Percentiles rank a stretch among this genome's conserved stretches.
phyloP scores from a whole-genome alignment of 2,329 filamentous ascomycete species.

The Aspergillus carbonarius region DNA sequence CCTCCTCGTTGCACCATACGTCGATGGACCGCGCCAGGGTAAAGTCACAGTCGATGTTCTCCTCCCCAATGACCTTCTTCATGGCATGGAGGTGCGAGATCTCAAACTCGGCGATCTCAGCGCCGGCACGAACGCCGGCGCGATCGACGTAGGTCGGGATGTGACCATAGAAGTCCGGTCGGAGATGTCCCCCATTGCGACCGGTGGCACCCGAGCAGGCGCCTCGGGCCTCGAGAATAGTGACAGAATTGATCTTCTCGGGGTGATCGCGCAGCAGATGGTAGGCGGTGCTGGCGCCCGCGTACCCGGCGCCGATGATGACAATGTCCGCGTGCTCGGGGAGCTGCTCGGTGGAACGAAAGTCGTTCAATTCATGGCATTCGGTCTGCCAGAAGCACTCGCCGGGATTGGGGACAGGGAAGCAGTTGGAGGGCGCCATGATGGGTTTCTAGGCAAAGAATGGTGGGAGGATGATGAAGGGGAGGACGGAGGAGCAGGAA shows the following conservation, averaged over 20 bases:
- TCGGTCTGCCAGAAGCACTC: constrained; percentile 45
- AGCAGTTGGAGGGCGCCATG: background rate
- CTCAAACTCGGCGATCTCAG: constrained; percentile 43
- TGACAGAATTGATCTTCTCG: constrained; percentile 22
- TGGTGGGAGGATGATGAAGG: background rate
- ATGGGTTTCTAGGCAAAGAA: background rate
- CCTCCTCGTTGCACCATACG: constrained; percentile 37
- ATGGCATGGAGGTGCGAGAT: constrained; percentile 40
- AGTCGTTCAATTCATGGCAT: constrained; percentile 40
- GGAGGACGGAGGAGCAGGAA: background rate
- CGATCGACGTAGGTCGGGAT: constrained; percentile 33
- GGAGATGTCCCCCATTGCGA: constrained; percentile 46
- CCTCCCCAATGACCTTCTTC: constrained; percentile 39
- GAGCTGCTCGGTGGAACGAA: constrained; percentile 37
- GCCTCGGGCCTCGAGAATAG: constrained; percentile 41
- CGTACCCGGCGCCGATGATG: constrained; percentile 49
- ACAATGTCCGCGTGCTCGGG: constrained; percentile 39
- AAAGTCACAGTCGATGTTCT: constrained; percentile 47
- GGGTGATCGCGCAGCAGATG: constrained; percentile 33
- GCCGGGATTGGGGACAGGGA: constrained; percentile 5
- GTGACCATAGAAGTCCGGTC: constrained; percentile 43
- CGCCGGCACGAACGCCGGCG: constrained; percentile 35
- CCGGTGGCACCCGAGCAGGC: constrained; percentile 45
- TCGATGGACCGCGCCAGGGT: constrained; percentile 40
- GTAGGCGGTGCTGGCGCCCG: constrained; percentile 45